Percentiles rank a stretch among this genome's conserved stretches.
phyloP scores from a whole-genome alignment of 1,284 basidiomycete species.

The Ganoderma boninense region DNA sequence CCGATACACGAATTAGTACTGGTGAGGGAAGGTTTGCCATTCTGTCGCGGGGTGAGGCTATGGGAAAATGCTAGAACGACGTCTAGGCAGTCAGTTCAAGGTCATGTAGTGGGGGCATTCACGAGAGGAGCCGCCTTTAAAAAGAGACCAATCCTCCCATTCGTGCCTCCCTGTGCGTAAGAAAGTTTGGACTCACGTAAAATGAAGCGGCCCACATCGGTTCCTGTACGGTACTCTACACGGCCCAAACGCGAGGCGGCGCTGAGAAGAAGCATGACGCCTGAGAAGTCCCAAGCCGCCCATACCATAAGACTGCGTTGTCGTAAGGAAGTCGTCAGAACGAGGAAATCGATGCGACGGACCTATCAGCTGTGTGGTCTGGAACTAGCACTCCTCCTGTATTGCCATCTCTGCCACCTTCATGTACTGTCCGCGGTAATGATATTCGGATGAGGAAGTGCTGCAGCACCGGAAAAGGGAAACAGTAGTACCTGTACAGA shows the following conservation, averaged over 20 bases:
- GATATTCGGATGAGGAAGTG: not conserved
- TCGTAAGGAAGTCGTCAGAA: not conserved
- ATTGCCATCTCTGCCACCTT: not conserved
- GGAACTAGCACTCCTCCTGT: not conserved
- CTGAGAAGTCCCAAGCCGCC: not conserved
- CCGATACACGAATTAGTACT: not conserved
- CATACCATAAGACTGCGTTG: not conserved
- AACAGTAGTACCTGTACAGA: not conserved
- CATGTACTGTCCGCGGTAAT: too few relatives aligned
- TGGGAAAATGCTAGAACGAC: not conserved
- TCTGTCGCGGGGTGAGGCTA: not conserved
- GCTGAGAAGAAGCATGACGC: not conserved
- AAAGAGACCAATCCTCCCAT: not conserved
- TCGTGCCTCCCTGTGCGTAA: not conserved
- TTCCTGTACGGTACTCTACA: not conserved
- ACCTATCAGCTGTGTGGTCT: not conserved
- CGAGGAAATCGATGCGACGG: not conserved
- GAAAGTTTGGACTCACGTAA: not conserved
- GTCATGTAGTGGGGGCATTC: not conserved
- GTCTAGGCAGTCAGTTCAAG: not conserved
- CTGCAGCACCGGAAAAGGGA: not conserved
- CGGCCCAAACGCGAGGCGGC: slow-evolving; percentile 4
- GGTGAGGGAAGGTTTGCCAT: not conserved
- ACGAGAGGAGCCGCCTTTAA: not conserved
- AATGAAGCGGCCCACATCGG: not conserved